A percentile compares a stretch with the other conserved stretches of the same genome.
phyloP scores from a whole-genome alignment of 495 filamentous ascomycete genomes.

The Penicillium mononematosum region DNA sequence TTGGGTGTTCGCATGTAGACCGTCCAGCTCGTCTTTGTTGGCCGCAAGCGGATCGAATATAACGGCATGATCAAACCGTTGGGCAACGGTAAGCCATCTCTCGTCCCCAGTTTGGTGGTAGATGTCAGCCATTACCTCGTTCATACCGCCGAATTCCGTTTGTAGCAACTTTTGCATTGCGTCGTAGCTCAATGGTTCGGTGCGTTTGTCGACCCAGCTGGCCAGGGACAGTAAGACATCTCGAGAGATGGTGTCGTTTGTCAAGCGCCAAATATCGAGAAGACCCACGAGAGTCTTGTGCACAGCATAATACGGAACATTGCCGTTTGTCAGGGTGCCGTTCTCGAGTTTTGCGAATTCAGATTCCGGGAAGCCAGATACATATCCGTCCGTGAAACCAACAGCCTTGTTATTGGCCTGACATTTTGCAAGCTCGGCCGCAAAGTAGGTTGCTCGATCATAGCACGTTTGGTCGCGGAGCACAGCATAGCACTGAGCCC shows the following conservation, averaged over 20 bases:
- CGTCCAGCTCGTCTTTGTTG: constrained; percentile 1
- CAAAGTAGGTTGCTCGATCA: constrained; percentile 1
- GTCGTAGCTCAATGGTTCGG: not conserved
- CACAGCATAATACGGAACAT: not conserved
- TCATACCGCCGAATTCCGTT: constrained; percentile 5
- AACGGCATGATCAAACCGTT: constrained; percentile 4
- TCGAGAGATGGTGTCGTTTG: not conserved
- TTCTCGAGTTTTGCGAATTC: constrained; percentile 1
- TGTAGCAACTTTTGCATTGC: not conserved
- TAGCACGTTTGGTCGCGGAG: constrained; percentile 4
- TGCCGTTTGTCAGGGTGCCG: not conserved
- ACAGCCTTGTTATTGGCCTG: not conserved
- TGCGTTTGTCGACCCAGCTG: constrained; percentile 4
- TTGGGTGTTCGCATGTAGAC: constrained; percentile 4
- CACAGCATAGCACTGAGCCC: constrained; percentile 4
- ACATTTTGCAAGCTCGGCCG: not conserved
- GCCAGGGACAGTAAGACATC: constrained; percentile 1
- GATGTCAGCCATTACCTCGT: not conserved
- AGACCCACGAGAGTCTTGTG: not conserved
- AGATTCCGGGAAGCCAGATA: constrained; percentile 1
- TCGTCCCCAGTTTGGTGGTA: not conserved
- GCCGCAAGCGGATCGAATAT: constrained; percentile 1
- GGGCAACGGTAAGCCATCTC: constrained; percentile 2
- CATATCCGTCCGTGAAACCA: constrained; percentile 1
- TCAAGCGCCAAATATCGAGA: constrained; percentile 3